Conservation (phyloP, 2,329 filamentous ascomycete species). For the Talaromyces albobiverticillius region DNA sequence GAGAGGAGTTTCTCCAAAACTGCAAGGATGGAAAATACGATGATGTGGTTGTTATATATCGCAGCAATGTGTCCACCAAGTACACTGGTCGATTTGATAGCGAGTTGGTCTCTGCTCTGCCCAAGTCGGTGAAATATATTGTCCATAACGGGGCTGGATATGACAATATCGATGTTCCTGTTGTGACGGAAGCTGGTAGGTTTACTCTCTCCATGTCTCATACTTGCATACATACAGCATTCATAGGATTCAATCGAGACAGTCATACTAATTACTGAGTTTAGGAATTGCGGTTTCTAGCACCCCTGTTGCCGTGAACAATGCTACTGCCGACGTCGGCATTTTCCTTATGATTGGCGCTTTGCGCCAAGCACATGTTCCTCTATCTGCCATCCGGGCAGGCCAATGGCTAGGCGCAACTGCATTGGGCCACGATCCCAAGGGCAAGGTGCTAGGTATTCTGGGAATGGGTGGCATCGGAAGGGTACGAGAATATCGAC, state of each 20-base stretch:
- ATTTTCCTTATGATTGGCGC: conserved; percentile 50
- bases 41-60: conserved; percentile 56
- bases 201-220: background rate
- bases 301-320: conserved; percentile 46
- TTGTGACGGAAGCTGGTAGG: conserved; percentile 47
- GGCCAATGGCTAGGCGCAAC: conserved; percentile 43
- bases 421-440: conserved; percentile 44
- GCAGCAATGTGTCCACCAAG: conserved; percentile 56
- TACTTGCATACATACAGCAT: no score
- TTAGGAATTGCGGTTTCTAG: conserved; percentile 42
- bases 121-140: conserved; percentile 47
- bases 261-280: background rate
- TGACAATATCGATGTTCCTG: conserved; percentile 57
- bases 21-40: conserved; percentile 55
- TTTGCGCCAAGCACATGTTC: conserved; percentile 42
- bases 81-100: conserved; percentile 47
- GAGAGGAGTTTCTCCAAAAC: conserved; percentile 55
- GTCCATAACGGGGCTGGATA: conserved; percentile 59
- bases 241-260: no score
- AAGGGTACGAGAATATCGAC: conserved; percentile 34
- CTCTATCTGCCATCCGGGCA: conserved; percentile 38
- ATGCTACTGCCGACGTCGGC: conserved; percentile 47
- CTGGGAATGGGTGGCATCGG: conserved; percentile 50
- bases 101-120: conserved; percentile 46
- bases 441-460: conserved; percentile 45